These are phyloP conservation scores for Metarhizium humberi DNA, from an alignment of 2,329 filamentous ascomycete species.

Conservation along the genomic window DNA sequence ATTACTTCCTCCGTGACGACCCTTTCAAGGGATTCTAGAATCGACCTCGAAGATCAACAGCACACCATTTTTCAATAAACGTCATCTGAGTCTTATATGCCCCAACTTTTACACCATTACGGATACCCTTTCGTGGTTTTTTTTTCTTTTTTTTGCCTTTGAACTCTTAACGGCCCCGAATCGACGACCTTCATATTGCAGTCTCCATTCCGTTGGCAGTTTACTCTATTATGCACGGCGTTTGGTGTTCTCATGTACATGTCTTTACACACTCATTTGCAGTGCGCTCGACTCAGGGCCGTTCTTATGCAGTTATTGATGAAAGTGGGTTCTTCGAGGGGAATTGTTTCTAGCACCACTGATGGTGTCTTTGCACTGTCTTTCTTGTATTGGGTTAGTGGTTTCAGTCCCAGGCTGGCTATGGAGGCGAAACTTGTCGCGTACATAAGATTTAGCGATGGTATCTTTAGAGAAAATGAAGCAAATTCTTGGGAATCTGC, in stretches of 20 bases:
- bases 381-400: too few relatives aligned
- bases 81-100: background rate
- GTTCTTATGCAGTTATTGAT: too few relatives aligned
- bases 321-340: too few relatives aligned
- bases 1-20: conserved; percentile 46
- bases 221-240: background rate
- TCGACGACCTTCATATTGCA: background rate
- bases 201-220: background rate
- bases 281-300: too few relatives aligned
- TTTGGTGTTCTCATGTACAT: background rate
- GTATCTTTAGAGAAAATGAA: too few relatives aligned
- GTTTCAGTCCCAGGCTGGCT: too few relatives aligned
- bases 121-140: conserved; percentile 6
- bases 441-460: too few relatives aligned
- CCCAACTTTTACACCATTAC: conserved; percentile 5
- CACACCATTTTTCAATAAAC: background rate
- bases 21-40: conserved; percentile 52
- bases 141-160: conserved; percentile 1
- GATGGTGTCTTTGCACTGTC: background rate
- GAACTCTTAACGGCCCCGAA: background rate
- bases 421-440: too few relatives aligned
- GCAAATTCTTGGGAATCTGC: too few relatives aligned
- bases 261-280: too few relatives aligned
- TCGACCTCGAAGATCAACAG: background rate
- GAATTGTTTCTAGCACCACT: background rate